phyloP scores from a whole-genome alignment of 371 early-diverging fungal genomes.

The Rhizomucor miehei region DNA sequence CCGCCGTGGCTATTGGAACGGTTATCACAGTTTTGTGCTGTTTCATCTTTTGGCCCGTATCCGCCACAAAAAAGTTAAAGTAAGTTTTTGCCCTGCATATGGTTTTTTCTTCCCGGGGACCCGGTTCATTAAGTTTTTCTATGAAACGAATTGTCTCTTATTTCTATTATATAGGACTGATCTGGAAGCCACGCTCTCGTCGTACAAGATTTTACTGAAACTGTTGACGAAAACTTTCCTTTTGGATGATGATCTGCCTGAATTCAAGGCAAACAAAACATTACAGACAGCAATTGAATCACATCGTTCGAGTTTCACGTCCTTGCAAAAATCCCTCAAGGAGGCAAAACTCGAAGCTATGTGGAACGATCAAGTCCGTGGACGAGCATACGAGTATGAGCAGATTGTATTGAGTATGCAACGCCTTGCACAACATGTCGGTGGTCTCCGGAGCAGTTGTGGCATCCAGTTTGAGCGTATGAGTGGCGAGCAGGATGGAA shows the following conservation, averaged over 20 bases:
- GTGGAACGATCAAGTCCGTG: conserved; percentile 50
- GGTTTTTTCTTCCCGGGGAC: no score
- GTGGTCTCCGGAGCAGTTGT: conserved; percentile 64
- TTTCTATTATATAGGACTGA: conserved; percentile 44
- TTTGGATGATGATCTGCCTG: conserved; percentile 57
- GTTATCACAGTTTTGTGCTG: conserved; percentile 54
- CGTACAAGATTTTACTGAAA: conserved; percentile 54
- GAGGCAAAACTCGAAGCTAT: conserved; percentile 64
- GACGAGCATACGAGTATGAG: conserved; percentile 33
- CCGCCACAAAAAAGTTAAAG: conserved; percentile 58
- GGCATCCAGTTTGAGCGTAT: conserved; percentile 66
- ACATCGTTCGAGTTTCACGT: conserved; percentile 64
- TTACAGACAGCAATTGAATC: conserved; percentile 56
- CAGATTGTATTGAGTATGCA: conserved; percentile 52
- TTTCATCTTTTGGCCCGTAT: conserved; percentile 60
- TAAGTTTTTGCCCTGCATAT: no score
- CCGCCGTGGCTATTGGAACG: conserved; percentile 55
- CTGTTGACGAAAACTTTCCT: conserved; percentile 67
- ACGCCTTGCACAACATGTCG: conserved; percentile 65
- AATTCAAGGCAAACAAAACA: conserved; percentile 47
- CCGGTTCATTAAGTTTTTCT: not conserved
- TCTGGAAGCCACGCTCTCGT: conserved; percentile 52
- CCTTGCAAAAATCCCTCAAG: conserved; percentile 57
- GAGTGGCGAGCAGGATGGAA: conserved; percentile 14
- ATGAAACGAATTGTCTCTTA: not conserved